Evolutionary conservation across 1,284 basidiomycete genomes (phyloP), one percentile per base, ranked within the genome.

Genomic region (Pseudomicrostroma phylloplanum): DNA sequence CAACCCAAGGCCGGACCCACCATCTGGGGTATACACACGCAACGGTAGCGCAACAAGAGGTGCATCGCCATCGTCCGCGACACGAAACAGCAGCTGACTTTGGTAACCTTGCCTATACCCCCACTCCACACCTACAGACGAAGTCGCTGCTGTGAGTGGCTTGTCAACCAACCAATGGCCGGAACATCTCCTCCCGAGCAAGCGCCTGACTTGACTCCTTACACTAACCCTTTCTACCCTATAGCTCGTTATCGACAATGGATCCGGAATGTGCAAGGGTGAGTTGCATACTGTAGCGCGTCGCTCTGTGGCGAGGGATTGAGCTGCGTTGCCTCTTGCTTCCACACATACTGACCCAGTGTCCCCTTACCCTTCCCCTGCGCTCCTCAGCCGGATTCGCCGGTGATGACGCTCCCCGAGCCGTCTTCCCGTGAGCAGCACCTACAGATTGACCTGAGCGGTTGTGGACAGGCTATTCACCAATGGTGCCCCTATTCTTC

Each of bases 401-500:
- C 81, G 88, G 87, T 80, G 87, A 89, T 79, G 87, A 88, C 80
- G 87, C 87, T 70, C 87, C 87, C 67, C 85, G 87, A 79, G 87
- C 87, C 77, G 87, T 88, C 69, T 87, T 87, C 82, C 86, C 86
- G 82, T 86, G 68, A 51, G 73, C 66, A 17, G 25, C 49, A 55
- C 3, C 30, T 25, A 25, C 30, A 9, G 30, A 3, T 36, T 36
- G 30, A 36, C 4, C 30, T 36, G 4, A 36, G 30, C 30, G 30
- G 9, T 36, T 36, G 3, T 9, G 30, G 30, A 36, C 30, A 36
- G 30, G 9, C 30, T 36, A 36, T 36, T 36, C 9, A 36, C 30
- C 30, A n/a, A n/a, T 36, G 9, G 30, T 36, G 30, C 30, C 30
- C 30, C 30, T 36, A 36, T 36, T 55, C 40, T 7, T n/a, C 25